Base-by-base conservation (phyloP, 2,329 filamentous ascomycete genomes). In the Trichoderma sp. region DNA sequence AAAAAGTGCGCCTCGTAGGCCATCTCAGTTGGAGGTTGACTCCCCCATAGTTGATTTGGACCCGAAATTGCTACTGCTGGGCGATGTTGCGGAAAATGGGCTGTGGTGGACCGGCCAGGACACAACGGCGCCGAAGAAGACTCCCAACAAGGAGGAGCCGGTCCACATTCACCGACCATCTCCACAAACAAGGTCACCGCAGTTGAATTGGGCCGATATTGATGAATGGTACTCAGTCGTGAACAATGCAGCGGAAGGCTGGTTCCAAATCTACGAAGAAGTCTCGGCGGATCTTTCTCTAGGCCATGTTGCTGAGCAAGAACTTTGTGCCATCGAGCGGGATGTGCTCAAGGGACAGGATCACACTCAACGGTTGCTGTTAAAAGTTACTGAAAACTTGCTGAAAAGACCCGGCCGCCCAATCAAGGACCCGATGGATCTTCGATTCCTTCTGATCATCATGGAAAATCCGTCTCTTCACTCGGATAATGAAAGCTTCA, bases 71-170 rank as follows among this genome's bases (percentile, higher is more conserved):
- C 85, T 96, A 24, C 86, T 95, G 7, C 83, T 95, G 2, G 94
- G 93, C 3, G 91, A 95, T 79, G 88, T 95, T 78, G 93, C 92
- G 1, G 94, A 97, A 81, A 97, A 97, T 80, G 94, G 93, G 3
- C 90, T 89, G 8, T 96, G 93, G 94, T 96, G 94, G 93, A 92
- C 92, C 64, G 93, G 88, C 66, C 86, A 89, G 80, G 82, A 87
- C 45, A 83, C 85, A 24, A 63, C 75, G 31, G 71, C 69, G 27
- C 68, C 77, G 11, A 77, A 75, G 53, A 80, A 76, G 59, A 75
- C 71, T 75, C 78, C 78, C 11, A 77, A 77, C 27, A 75, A 68
- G 12, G 78, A 81, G 27, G 78, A 69, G n/a, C n/a, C 71, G n/a
- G 45, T 64, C n/a, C 53, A 76, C 29, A 76, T 69, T 31, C 35